Evolutionary conservation across 2,329 filamentous ascomycete genomes (phyloP), one percentile per base, ranked within the genome.

Genomic region (Lasiodiplodia sp.): DNA sequence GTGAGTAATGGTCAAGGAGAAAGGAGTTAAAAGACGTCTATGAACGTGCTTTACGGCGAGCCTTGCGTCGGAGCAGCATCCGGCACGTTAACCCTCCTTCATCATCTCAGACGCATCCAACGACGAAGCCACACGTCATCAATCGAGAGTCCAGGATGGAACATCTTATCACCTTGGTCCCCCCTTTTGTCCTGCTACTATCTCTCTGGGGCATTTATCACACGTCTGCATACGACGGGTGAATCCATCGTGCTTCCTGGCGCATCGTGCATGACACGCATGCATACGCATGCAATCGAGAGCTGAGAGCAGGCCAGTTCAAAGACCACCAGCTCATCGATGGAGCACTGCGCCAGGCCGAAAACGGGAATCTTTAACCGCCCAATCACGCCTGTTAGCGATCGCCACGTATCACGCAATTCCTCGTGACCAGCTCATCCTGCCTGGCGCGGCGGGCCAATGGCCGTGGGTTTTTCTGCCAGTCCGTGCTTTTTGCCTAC

Each of bases 291-390:
- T 18, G 25, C 57, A 40, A 47, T 23, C 38, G 55, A 57, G 55
- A 57, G 55, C 31, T 7, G n/a, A 34, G 18, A 25, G n/a, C 34
- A 53, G 21, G n/a, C 23, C 51, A 34, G 31, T 16, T 34, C 28
- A 57, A 18, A n/a, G 21, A 34, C 55, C 55, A 57, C n/a, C 55
- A 38, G n/a, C 37, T n/a, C 31, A 23, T 57, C 55, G 18, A 21
- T 34, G 18, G 8, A n/a, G 18, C 18, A 7, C 44, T 64, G 60
- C 40, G 31, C 60, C 60, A 64, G 44, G 60, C 60, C 60, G n/a
- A 31, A 64, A 37, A 14, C 25, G 60, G 60, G n/a, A 64, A 64
- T 64, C 40, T 64, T 64, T 23, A 37, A 64, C 60, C 60, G 60
- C 37, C 60, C 60, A 64, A 64, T 64, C 60, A 52, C 47, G 7